phyloP scores from a whole-genome alignment of 2,329 filamentous ascomycete species.

The Apiospora hydei region DNA sequence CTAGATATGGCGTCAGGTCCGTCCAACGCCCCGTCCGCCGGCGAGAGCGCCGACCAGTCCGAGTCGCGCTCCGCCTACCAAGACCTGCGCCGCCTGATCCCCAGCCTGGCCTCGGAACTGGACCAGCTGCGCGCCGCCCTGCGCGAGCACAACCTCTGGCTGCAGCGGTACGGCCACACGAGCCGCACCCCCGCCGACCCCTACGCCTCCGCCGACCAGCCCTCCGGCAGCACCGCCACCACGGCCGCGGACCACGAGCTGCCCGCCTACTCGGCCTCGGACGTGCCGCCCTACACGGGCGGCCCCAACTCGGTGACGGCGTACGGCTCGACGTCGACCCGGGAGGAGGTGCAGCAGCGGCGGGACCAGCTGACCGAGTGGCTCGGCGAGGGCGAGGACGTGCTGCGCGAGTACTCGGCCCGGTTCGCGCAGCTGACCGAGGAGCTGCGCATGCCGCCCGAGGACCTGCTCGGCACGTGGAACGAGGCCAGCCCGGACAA shows the following conservation, averaged over 20 bases:
- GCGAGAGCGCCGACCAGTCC: conserved; percentile 16
- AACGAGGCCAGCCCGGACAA: conserved; percentile 41
- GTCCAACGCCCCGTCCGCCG: conserved; percentile 16
- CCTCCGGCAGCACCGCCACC: not conserved
- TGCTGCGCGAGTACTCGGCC: conserved; percentile 42
- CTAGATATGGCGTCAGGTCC: conserved; percentile 24
- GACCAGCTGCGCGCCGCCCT: conserved; percentile 40
- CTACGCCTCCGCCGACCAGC: conserved; percentile 19
- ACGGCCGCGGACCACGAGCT: conserved; percentile 31
- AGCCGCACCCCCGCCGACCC: conserved; percentile 26
- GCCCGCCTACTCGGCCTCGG: conserved; percentile 39
- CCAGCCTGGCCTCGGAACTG: conserved; percentile 38
- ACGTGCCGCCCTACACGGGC: conserved; percentile 38
- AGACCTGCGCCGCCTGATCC: conserved; percentile 39
- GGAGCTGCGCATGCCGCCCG: conserved; percentile 36
- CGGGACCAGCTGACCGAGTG: conserved; percentile 40
- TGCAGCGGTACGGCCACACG: conserved; percentile 38
- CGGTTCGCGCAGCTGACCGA: conserved; percentile 39
- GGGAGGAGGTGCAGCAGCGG: conserved; percentile 38
- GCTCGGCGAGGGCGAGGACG: conserved; percentile 40
- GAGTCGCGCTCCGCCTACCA: conserved; percentile 36
- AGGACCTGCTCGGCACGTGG: conserved; percentile 42
- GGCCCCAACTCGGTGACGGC: conserved; percentile 36
- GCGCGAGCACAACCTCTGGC: conserved; percentile 42
- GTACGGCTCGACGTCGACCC: conserved; percentile 31